A percentile compares a stretch with the other conserved stretches of the same genome.
These are phyloP conservation scores for Corchorus capsularis DNA, from an alignment of 345 rosid species.

Conservation along the genomic window DNA sequence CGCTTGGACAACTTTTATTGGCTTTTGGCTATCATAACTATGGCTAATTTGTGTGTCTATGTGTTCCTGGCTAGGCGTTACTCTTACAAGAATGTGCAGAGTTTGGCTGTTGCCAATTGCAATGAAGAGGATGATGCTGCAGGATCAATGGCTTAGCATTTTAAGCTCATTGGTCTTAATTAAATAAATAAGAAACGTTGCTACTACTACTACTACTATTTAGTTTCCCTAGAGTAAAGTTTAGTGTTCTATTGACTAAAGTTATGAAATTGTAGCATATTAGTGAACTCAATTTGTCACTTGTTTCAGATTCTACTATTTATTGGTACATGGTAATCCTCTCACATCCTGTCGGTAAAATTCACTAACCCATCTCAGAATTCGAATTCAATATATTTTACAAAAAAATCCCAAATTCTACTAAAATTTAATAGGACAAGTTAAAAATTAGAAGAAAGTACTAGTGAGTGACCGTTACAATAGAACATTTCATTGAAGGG, in stretches of 20 bases:
- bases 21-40: constrained; percentile 57
- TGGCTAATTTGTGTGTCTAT: constrained; percentile 54
- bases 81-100: constrained; percentile 78
- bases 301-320: no score
- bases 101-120: constrained; percentile 66
- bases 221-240: neutral
- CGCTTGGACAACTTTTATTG: constrained; percentile 76
- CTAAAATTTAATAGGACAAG: neutral
- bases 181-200: neutral
- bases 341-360: no score
- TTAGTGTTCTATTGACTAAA: neutral
- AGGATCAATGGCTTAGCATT: constrained; percentile 27
- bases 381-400: no score
- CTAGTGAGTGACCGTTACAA: neutral
- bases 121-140: constrained; percentile 34
- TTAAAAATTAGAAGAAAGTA: neutral
- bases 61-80: constrained; percentile 60
- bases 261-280: constrained; percentile 4
- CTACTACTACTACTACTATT: neutral
- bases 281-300: neutral
- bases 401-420: no score
- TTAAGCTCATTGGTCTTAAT: neutral
- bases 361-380: no score
- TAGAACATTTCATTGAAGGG: neutral
- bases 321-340: no score